Evolutionary conservation across 129 eudicot species (phyloP), one percentile per base, ranked within the genome.

Genomic region (Chrysanthemum lavandulifolium): DNA sequence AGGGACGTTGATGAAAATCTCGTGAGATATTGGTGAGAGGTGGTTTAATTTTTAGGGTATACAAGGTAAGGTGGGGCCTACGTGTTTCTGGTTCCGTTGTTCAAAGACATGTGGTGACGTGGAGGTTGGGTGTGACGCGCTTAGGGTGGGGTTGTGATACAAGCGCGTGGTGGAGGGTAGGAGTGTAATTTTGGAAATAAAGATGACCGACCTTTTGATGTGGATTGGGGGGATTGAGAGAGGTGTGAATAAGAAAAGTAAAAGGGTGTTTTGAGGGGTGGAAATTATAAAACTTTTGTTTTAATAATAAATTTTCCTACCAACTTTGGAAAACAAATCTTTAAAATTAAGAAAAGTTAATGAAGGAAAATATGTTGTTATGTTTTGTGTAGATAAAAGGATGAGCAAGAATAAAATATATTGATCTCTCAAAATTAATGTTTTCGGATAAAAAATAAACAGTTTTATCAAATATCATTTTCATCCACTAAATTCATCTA

Each of bases 121-220:
- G 74, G 80, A 68, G 47, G 74, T 36, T 59, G 74, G 80, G 58
- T n/a, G 74, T 23, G 61, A 76, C 80, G 80, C 80, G 80, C 80
- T 6, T 0, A 48, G 73, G 79, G 65, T n/a, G 73, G 58, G 23
- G 67, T 10, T 58, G 2, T n/a, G 23, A 45, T 58, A 45, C 16
- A 57, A 13, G 69, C 80, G 80, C 74, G 80, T 67, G 74, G 15
- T 0, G 13, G 13, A 48, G 80, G 69, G 48, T 45, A 27, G 10
- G 3, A 5, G 25, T 13, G 80, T 76, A 76, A 76, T 57, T 36
- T 2, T 3, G 3, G 1, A 1, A 14, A 12, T 23, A 48, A 58
- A 33, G 79, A 76, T 67, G 31, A 76, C 80, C 74, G 80, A 76
- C 80, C 69, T 68, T 76, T 76, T 25, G n/a, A n/a, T n/a, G n/a